Evolutionary conservation across 2,329 filamentous ascomycete species (phyloP), one percentile per base, ranked within the genome.

Genomic region (Lachnellula arida): DNA sequence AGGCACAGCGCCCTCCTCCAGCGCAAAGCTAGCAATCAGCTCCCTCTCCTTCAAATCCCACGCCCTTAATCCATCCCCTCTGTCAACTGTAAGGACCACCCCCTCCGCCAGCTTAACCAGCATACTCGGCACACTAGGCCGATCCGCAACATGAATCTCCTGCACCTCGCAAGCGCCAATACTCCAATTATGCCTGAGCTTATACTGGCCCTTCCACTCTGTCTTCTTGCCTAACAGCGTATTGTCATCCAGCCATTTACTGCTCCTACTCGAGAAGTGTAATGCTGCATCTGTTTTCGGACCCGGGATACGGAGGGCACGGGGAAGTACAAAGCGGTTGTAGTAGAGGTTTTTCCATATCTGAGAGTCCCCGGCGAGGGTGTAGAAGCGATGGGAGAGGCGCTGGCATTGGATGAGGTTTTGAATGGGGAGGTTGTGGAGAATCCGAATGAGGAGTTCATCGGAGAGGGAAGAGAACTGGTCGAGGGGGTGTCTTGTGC

Each of bases 321-420:
- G 84, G 40, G 91, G 91, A 37, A 89, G 81, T 32, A 97, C 89
- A 72, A 96, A 97, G 60, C 88, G 86, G 25, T 84, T 80, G 73
- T 95, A 96, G 73, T 96, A 99, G 49, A 91, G 82, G 14, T 81
- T 81, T 71, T 93, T 94, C 94, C 94, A 99, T 55, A 97, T 76
- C 69, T 97, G 91, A 0, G 88, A 87, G 71, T 97, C 94, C 53
- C 81, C 79, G 7, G 89, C 81, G 17, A 97, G 79, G 40, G 78
- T 78, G 63, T 85, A 78, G 67, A 96, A 88, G 57, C 88, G 89
- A 53, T 75, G 83, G 2, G 91, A 97, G n/a, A 92, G 78, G 53
- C 84, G 75, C 5, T 78, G 75, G 37, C 81, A 76, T 51, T 76
- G 75, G 52, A 91, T 78, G 8, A 97, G 80, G 28, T 86, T 81